Evolutionary conservation across 768 basidiomycete species (phyloP).

Genomic region (Lactarius pseudohatsudake): DNA sequence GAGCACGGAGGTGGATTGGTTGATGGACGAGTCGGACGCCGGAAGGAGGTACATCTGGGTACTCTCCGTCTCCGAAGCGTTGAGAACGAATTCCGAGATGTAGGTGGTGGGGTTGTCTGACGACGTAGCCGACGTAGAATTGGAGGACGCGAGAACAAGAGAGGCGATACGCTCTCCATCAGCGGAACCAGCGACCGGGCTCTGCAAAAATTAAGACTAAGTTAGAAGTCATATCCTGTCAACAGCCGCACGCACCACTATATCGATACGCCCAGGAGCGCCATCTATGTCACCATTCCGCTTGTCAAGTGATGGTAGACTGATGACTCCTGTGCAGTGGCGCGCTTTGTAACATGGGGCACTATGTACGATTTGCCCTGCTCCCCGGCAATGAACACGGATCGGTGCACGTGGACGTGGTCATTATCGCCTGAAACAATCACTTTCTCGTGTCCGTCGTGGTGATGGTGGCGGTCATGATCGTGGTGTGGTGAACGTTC

Average conservation of each 20-base stretch:
- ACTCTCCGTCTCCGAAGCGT: conserved; percentile 34
- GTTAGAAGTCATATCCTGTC: conserved; percentile 15
- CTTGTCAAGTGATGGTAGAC: conserved; percentile 2
- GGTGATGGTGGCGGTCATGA: background rate
- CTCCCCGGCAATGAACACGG: conserved; percentile 28
- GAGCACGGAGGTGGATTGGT: conserved; percentile 5
- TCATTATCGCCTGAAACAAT: conserved; percentile 29
- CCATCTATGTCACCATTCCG: conserved; percentile 28
- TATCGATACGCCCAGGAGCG: conserved; percentile 46
- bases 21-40: conserved; percentile 18
- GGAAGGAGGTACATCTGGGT: conserved; percentile 36
- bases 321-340: conserved; percentile 21
- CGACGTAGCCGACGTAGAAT: conserved; percentile 10
- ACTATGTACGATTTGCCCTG: conserved; percentile 28
- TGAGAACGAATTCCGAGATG: conserved; percentile 33
- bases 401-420: conserved; percentile 27
- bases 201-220: conserved; percentile 32
- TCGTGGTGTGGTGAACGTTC: conserved; percentile 11
- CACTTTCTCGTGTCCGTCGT: conserved; percentile 28
- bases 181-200: conserved; percentile 37
- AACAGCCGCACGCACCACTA: conserved; percentile 43
- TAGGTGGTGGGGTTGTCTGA: conserved; percentile 12
- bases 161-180: conserved; percentile 41
- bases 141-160: conserved; percentile 37
- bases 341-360: conserved; percentile 26